These are phyloP conservation scores for Phytophthora sp. DNA, from an alignment of 352 stramenopile genomes.

Conservation along the genomic window DNA sequence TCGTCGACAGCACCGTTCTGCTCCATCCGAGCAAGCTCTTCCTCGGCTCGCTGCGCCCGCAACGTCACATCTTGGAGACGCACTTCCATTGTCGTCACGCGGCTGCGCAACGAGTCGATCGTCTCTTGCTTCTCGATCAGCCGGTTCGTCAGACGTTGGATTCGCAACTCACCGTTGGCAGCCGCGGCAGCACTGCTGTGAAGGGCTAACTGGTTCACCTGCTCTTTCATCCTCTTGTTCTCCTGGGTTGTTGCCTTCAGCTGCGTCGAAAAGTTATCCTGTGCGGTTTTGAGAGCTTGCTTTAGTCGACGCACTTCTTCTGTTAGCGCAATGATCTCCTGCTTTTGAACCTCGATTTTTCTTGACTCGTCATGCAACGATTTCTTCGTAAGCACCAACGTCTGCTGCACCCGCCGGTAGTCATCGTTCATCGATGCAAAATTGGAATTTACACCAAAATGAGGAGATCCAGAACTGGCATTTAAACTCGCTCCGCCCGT, in stretches of 20 bases:
- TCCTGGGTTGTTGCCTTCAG: constrained; percentile 45
- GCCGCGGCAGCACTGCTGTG: constrained; percentile 27
- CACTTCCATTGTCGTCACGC: constrained; percentile 73
- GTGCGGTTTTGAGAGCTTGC: constrained; percentile 34
- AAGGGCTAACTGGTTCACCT: constrained; percentile 43
- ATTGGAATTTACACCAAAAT: constrained; percentile 22
- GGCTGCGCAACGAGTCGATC: constrained; percentile 70
- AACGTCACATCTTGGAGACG: constrained; percentile 65
- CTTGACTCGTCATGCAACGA: constrained; percentile 70
- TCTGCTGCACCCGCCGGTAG: constrained; percentile 66
- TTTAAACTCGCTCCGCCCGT: background rate
- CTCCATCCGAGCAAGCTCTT: constrained; percentile 66
- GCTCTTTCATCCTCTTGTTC: constrained; percentile 56
- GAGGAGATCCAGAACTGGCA: background rate
- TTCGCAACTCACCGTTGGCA: constrained; percentile 57
- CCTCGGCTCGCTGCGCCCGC: constrained; percentile 53
- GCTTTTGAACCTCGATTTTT: constrained; percentile 70
- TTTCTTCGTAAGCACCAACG: constrained; percentile 77
- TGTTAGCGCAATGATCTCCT: constrained; percentile 62
- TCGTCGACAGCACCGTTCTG: constrained; percentile 68
- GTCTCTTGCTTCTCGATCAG: constrained; percentile 87
- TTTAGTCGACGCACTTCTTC: constrained; percentile 67
- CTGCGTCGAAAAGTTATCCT: constrained; percentile 49
- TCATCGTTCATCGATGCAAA: constrained; percentile 57
- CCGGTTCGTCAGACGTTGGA: constrained; percentile 81